Evolutionary conservation across 108 stramenopile genomes (phyloP), one percentile per base, ranked within the genome.

Genomic region (Cylindrotheca fusiformis): DNA sequence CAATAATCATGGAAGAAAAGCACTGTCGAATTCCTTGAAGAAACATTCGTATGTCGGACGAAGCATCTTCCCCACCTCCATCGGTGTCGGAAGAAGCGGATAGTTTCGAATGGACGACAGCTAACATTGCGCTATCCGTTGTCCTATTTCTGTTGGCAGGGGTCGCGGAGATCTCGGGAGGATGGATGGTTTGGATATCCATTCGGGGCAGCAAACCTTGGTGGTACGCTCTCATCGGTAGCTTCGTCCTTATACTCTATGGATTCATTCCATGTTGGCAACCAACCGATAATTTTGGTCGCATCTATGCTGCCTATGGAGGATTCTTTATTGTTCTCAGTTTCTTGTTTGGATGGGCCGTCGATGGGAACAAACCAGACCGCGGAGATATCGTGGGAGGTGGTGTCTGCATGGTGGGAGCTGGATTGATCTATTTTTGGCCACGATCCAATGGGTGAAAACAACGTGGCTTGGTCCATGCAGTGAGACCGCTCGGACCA

Each of bases 241-340:
- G 79, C 5, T 18, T 83, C 25, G 69, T 82, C 1, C 60, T 91
- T 19, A 67, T 86, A 8, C 48, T 72, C 21, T 91, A 91, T 65
- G 90, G 87, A 5, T 88, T 86, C 63, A 73, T 91, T 14, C 90
- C 90, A 24, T 76, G 70, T 33, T 63, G 84, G 14, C 90, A 91
- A 59, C 90, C 90, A 0, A 84, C 80, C 24, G 79, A 82, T 69
- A 78, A 62, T n/a, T 91, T 91, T 63, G 90, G 81, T 14, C 58
- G 90, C 33, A 85, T 91, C 18, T 91, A 91, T 69, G 90, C 90
- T 8, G 90, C 74, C 17, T 91, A 91, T 64, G 90, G 90, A 12
- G 90, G 90, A 32, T 84, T 86, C 59, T 91, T 91, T 50, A 88
- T 91, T 32, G 77, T 85, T 0, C 25, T 91, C 28, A 82, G 80